These are phyloP conservation scores for Baudoinia panamericana DNA, from an alignment of 495 filamentous ascomycete genomes.

Conservation along the genomic window DNA sequence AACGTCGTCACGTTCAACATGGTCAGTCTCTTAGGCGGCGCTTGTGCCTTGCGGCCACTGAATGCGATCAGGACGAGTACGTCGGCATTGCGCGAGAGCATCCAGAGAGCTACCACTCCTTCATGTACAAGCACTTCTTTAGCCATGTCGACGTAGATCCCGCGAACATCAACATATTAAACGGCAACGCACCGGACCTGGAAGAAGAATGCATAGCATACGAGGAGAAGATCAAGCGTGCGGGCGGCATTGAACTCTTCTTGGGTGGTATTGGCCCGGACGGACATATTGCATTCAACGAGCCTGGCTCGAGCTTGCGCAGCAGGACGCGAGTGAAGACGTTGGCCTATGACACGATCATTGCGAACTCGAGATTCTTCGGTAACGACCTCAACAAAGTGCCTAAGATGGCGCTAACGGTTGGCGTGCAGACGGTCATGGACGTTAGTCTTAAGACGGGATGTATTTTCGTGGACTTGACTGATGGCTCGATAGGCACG, in stretches of 20 bases:
- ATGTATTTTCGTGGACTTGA: background rate
- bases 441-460: constrained; percentile 42
- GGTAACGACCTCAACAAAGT: constrained; percentile 56
- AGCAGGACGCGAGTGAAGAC: constrained; percentile 77
- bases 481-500: constrained; percentile 21
- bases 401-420: constrained; percentile 71
- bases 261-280: constrained; percentile 75
- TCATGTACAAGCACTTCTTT: constrained; percentile 89
- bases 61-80: constrained; percentile 60
- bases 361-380: constrained; percentile 79
- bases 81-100: constrained; percentile 70
- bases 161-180: constrained; percentile 70
- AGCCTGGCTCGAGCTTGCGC: constrained; percentile 67
- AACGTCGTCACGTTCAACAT: constrained; percentile 89
- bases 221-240: constrained; percentile 61
- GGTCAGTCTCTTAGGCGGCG: constrained; percentile 37
- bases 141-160: constrained; percentile 72
- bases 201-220: constrained; percentile 66
- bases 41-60: background rate
- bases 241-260: constrained; percentile 74
- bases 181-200: constrained; percentile 64
- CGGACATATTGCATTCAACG: constrained; percentile 83
- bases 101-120: constrained; percentile 73
- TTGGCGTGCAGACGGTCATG: constrained; percentile 76
- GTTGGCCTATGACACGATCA: constrained; percentile 71